Base-by-base conservation (phyloP, 2,329 filamentous ascomycete genomes). In the Hypomyces rosellus region DNA sequence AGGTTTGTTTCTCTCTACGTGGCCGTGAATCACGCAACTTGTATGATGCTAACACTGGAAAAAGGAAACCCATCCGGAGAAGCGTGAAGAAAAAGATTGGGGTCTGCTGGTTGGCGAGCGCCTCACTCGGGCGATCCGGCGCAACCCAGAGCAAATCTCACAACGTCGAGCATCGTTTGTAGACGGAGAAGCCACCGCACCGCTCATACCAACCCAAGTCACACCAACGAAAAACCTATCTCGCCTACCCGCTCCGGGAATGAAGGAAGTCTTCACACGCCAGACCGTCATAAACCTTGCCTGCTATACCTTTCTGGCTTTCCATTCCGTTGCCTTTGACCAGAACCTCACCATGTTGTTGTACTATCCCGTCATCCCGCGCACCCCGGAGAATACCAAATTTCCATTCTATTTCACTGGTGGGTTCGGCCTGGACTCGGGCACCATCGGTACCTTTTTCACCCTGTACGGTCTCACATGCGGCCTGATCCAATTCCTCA, bases 341-440 rank as follows among this genome's bases (percentile, higher is more conserved):
- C 90, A 95, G 63, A 76, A 92, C 2, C 79, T 97, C 1, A 88
- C 90, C 3, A 89, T 96, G 1, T 95, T 95, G 65, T 78, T 96
- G 61, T 88, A 95, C 68, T 86, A 89, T 56, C 85, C 86, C 0
- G 63, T 75, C 4, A 68, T 78, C 34, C 68, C 78, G 43, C 76
- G 80, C 51, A 80, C 81, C 0, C 70, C 77, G 0, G 72, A 82
- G 11, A 81, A 81, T 60, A 80, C 75, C 0, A 70, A 74, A 2
- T 75, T 89, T 0, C 91, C 91, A 0, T 85, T 96, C 61, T 86
- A 88, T 61, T 96, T 96, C 62, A 76, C 79, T 2, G 85, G 89
- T 36, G 90, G 90, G 0, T 95, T 95, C 62, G 89, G 89, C 1
- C 65, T 82, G 61, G 74, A 80, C 44, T 85, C 88, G 1, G 80